Conservation (phyloP, 768 basidiomycete genomes). For the Roridomyces roridus region DNA sequence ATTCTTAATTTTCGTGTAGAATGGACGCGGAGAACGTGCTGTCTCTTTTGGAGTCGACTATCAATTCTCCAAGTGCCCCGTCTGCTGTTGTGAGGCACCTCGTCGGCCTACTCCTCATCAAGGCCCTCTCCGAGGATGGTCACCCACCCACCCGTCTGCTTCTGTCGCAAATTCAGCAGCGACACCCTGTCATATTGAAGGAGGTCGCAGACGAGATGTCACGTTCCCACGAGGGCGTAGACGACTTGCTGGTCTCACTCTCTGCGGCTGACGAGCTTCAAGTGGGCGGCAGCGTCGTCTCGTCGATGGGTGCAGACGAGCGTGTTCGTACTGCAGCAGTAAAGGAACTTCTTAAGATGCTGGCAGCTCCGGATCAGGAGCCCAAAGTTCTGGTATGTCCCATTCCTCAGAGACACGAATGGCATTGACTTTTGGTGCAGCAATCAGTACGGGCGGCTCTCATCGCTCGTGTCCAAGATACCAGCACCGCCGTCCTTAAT, state of each 20-base stretch:
- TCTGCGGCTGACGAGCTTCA: constrained; percentile 49
- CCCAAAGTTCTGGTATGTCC: constrained; percentile 50
- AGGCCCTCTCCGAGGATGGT: constrained; percentile 32
- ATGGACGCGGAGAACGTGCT: constrained; percentile 36
- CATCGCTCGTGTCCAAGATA: constrained; percentile 72
- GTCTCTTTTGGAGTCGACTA: constrained; percentile 44
- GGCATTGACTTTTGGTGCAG: constrained; percentile 36
- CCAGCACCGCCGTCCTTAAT: constrained; percentile 62
- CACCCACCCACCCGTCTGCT: constrained; percentile 42
- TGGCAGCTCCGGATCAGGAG: constrained; percentile 39
- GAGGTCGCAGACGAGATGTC: constrained; percentile 44
- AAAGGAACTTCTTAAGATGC: constrained; percentile 51
- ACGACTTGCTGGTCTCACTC: constrained; percentile 64
- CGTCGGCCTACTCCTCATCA: constrained; percentile 34
- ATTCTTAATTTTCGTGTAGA: constrained; percentile 26
- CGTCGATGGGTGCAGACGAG: constrained; percentile 66
- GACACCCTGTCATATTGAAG: constrained; percentile 59
- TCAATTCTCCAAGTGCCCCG: constrained; percentile 42
- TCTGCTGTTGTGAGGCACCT: constrained; percentile 38
- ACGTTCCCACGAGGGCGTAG: constrained; percentile 46
- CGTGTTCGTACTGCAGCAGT: constrained; percentile 67
- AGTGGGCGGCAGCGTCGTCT: constrained; percentile 50
- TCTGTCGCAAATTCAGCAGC: constrained; percentile 68
- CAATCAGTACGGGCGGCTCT: constrained; percentile 68
- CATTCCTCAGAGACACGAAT: background rate